Base-by-base conservation (phyloP, 495 filamentous ascomycete genomes). In the Stereocaulon alpinum region DNA sequence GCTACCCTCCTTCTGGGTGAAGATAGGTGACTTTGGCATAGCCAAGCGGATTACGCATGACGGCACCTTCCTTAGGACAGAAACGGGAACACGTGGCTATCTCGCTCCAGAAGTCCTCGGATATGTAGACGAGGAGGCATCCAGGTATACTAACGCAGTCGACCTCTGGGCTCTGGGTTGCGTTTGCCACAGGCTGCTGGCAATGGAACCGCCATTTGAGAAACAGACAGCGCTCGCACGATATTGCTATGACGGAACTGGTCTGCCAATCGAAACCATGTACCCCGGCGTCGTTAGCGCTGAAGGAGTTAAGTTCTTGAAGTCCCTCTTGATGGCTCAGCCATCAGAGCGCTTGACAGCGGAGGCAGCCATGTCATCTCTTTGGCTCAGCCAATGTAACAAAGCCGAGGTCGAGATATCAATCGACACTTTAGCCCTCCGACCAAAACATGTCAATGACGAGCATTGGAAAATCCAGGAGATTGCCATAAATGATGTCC, bases 1-100 rank as follows among this genome's bases (percentile, higher is more conserved):
- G 17, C 58, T 56, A 12, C 71, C 69, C 3, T 32, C 56, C 30
- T 66, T 68, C 64, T 72, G 70, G 63, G 73, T 80, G 11, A 79
- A 81, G 61, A 76, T 80, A 44, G 73, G 74, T 7, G 78, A 80
- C 64, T 80, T 81, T 55, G 78, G 77, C 0, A 72, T 80, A 50
- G 69, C 63, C 49, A 78, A 76, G 56, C 68, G 70, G 7, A 54
- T 68, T 1, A 9, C 41, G 18, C 20, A 55, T 2, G 49, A 30
- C 14, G 37, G 48, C 4, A 69, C 58, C 3, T 62, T 37, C 1
- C 51, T 68, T 6, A 56, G 60, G 18, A 75, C 71, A 0, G 61
- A 63, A 17, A 66, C 66, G 20, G 70, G 70, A 5, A 75, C 70
- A 0, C 42, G 59, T 15, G 64, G 54, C 4, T 79, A 72, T 55